Evolutionary conservation across 108 stramenopile genomes (phyloP), one percentile per base, ranked within the genome.

Genomic region (Skeletonema grethae): DNA sequence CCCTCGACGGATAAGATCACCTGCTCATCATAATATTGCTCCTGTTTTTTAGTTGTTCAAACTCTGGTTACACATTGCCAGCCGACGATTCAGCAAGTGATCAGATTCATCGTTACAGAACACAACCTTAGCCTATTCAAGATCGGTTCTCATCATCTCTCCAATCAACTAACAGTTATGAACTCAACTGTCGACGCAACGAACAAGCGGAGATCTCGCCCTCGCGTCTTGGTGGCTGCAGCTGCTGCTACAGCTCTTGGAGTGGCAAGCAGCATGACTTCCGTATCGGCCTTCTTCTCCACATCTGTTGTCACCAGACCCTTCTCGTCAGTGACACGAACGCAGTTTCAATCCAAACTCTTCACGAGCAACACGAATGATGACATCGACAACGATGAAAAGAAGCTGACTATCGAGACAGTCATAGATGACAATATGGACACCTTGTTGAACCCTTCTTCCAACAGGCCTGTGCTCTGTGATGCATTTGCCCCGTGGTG

Each of bases 341-440:
- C 28, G 1, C 38, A 64, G 4, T 25, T 34, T 59, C 58, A 36
- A 7, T 32, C 24, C 46, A 24, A 53, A 53, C 20, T 53, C 22
- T 53, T 53, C 20, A 22, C 2, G 0, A 22, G 50, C 50, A 24
- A 7, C 50, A 53, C 50, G 9, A 67, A 28, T 31, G 41, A n/a
- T 15, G 57, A 69, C 30, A 39, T 2, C 28, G 67, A 8, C 22
- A 57, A 59, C 24, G 39, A 20, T 15, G 30, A 16, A 16, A 67
- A 43, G 57, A 58, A 39, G 67, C 11, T 58, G 9, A 13, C 38
- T 29, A 69, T 69, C 7, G 50, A 57, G 10, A 58, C 57, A 36
- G 28, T 69, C 13, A 58, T 38, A 5, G 67, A 69, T 58, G 67
- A 18, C 5, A 69, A 69, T 13, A 69, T 35, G 20, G 38, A 41